phyloP scores from a whole-genome alignment of 192 early-diverging fungal genomes.

The Spizellomyces sp. region DNA sequence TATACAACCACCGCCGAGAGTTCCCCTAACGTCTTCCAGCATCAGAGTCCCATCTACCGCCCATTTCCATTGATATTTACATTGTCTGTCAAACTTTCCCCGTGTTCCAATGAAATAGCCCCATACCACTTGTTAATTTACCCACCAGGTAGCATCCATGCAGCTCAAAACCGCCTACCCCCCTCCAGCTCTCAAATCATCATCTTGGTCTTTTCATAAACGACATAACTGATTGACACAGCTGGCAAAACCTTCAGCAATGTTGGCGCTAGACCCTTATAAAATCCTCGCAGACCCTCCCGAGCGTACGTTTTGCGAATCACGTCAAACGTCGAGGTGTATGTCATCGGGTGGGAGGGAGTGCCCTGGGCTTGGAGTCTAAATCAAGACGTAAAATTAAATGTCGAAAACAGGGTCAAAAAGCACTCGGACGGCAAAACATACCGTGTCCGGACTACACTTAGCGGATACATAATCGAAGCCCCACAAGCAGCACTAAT shows the following conservation, averaged over 20 bases:
- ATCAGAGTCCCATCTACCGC: too few species aligned
- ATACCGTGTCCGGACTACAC: slow-evolving; percentile 73
- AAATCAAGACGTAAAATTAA: neutral
- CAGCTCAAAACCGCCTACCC: too few species aligned
- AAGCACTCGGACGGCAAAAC: neutral
- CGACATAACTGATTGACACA: slow-evolving; percentile 71
- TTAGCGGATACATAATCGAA: slow-evolving; percentile 73
- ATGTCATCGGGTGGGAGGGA: slow-evolving; percentile 68
- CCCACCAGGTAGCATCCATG: too few species aligned
- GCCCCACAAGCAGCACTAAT: slow-evolving; percentile 69
- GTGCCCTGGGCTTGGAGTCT: slow-evolving; percentile 83
- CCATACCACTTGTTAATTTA: too few species aligned
- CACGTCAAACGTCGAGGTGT: slow-evolving; percentile 65
- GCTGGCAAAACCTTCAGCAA: slow-evolving; percentile 76
- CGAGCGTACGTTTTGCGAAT: slow-evolving; percentile 58
- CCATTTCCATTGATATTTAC: too few species aligned
- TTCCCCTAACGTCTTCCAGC: too few species aligned
- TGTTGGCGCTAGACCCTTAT: slow-evolving; percentile 74
- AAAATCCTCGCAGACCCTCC: slow-evolving; percentile 74
- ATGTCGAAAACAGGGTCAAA: neutral
- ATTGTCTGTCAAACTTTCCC: too few species aligned
- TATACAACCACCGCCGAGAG: too few species aligned
- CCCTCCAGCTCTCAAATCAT: neutral
- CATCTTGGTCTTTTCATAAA: slow-evolving; percentile 63
- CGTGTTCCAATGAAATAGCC: too few species aligned